Percentiles rank a stretch among this genome's conserved stretches.
phyloP scores from a whole-genome alignment of 2,329 filamentous ascomycete species.

The Aspergillus awamori region DNA sequence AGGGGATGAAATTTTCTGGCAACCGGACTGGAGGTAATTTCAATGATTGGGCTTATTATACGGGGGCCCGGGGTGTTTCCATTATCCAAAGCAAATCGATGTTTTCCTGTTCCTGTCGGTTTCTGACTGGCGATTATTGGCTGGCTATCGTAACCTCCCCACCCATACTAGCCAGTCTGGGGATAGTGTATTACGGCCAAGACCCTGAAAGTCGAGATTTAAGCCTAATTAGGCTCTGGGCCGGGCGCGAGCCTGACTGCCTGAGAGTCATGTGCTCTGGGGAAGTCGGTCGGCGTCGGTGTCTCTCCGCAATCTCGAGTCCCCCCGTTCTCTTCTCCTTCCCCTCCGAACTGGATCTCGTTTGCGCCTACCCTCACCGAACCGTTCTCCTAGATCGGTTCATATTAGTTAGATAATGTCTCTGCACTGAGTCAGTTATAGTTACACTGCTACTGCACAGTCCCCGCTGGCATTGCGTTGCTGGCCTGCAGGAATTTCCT shows the following conservation, averaged over 20 bases:
- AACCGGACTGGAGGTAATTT: too few species aligned
- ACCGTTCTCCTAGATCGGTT: too few species aligned
- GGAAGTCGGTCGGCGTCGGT: not conserved
- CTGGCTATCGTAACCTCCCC: not conserved
- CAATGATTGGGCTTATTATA: too few species aligned
- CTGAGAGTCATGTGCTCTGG: conserved; percentile 9
- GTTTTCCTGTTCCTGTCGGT: too few species aligned
- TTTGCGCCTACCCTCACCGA: too few species aligned
- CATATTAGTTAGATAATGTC: too few species aligned
- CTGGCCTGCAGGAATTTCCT: not conserved
- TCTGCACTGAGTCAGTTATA: too few species aligned
- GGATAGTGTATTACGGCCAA: not conserved
- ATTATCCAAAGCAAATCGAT: too few species aligned
- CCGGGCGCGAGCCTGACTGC: not conserved
- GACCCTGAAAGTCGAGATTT: conserved; percentile 1
- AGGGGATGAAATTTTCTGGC: too few species aligned
- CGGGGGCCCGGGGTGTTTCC: too few species aligned
- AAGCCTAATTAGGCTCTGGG: not conserved
- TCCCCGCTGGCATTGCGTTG: not conserved
- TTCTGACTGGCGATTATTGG: not conserved
- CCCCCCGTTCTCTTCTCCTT: not conserved
- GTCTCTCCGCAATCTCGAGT: not conserved
- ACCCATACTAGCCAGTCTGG: not conserved
- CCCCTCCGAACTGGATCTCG: not conserved
- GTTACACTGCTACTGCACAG: not conserved